A percentile compares a stretch with the other conserved stretches of the same genome.
Conservation (phyloP, 495 filamentous ascomycete species). For the Cairneyella variabilis region DNA sequence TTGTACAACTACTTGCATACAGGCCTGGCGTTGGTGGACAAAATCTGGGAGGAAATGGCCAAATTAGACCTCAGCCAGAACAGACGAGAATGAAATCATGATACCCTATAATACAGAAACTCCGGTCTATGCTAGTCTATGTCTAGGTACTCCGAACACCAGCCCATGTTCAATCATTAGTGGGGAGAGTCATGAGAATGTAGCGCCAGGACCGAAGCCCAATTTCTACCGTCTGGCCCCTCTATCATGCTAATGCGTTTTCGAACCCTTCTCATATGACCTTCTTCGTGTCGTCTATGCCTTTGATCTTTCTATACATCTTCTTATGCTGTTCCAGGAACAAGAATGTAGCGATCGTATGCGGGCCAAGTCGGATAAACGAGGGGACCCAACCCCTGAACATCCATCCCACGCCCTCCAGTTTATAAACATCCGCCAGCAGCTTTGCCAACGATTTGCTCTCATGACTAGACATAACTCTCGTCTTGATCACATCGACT, state of each 20-base stretch:
- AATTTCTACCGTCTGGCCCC: neutral
- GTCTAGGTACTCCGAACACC: constrained; percentile 16
- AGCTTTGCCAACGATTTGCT: constrained; percentile 56
- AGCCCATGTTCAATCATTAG: constrained; percentile 6
- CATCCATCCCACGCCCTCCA: constrained; percentile 84
- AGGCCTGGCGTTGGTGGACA: constrained; percentile 20
- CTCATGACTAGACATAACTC: constrained; percentile 76
- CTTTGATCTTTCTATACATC: constrained; percentile 50
- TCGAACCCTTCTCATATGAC: too few relatives aligned
- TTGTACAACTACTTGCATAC: constrained; percentile 19
- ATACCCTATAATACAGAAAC: constrained; percentile 23
- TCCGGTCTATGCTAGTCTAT: constrained; percentile 24
- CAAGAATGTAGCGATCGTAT: constrained; percentile 93
- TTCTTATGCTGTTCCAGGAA: constrained; percentile 92
- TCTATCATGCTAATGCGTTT: neutral
- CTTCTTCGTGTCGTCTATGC: constrained; percentile 29
- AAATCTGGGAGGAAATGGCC: constrained; percentile 3
- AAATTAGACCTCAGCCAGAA: constrained; percentile 11
- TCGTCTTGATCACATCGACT: constrained; percentile 95
- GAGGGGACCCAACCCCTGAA: constrained; percentile 98
- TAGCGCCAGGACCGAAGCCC: too few relatives aligned
- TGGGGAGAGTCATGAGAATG: too few relatives aligned
- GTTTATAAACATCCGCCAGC: constrained; percentile 63
- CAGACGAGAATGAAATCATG: constrained; percentile 8
- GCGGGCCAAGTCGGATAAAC: constrained; percentile 83